Evolutionary conservation across 208 protist genomes (phyloP).

Genomic region (Leishmania amazonensis): DNA sequence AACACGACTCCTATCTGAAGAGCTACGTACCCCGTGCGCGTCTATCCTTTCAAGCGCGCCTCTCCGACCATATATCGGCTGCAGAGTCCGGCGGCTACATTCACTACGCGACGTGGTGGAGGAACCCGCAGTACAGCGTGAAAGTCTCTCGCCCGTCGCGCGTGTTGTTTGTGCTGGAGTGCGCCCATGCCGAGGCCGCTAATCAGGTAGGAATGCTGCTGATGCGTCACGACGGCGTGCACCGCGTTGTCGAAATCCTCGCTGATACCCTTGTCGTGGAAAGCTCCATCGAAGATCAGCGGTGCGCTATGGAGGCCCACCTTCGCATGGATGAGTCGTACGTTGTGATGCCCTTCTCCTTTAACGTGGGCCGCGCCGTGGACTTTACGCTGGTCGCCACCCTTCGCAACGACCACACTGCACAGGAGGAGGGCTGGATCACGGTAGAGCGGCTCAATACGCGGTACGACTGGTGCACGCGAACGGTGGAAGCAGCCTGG

Average conservation of each 20-base stretch:
- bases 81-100: conserved; percentile 74
- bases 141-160: conserved; percentile 42
- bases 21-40: background rate
- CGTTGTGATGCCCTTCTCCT: conserved; percentile 84
- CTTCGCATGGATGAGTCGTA: conserved; percentile 50
- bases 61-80: conserved; percentile 37
- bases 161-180: conserved; percentile 56
- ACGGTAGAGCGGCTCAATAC: conserved; percentile 67
- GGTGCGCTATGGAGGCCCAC: conserved; percentile 46
- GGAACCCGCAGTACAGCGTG: conserved; percentile 82
- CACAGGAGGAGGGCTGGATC: conserved; percentile 61
- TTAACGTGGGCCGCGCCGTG: conserved; percentile 62
- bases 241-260: conserved; percentile 50
- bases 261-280: conserved; percentile 55
- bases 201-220: conserved; percentile 72
- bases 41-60: conserved; percentile 33
- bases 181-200: conserved; percentile 17
- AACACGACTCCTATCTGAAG: conserved; percentile 29
- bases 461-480: conserved; percentile 70
- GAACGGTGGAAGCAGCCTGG: conserved; percentile 55
- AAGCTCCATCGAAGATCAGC: conserved; percentile 45
- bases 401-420: conserved; percentile 37
- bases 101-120: conserved; percentile 87
- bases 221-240: conserved; percentile 64
- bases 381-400: conserved; percentile 58